These are phyloP conservation scores for Tetrapyrgos nigripes DNA, from an alignment of 1,284 basidiomycete species.

Conservation along the genomic window DNA sequence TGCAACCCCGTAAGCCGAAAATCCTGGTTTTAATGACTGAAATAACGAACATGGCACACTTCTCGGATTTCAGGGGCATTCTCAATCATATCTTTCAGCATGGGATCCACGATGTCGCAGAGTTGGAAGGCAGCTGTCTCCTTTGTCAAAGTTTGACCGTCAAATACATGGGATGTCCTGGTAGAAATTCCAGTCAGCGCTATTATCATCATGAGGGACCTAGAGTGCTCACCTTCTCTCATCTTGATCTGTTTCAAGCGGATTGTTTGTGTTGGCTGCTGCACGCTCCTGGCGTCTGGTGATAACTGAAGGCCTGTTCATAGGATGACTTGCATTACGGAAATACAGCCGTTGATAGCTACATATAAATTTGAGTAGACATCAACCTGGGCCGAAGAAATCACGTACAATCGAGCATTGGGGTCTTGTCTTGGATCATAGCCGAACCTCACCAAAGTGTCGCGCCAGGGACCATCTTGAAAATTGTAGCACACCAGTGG, in stretches of 20 bases:
- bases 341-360: slow-evolving; percentile 89
- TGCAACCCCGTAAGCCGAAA: slow-evolving; percentile 28
- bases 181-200: neutral
- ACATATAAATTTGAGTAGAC: slow-evolving; percentile 4
- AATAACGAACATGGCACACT: slow-evolving; percentile 68
- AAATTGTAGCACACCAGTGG: slow-evolving; percentile 86
- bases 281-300: slow-evolving; percentile 67
- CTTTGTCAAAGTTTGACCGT: slow-evolving; percentile 80
- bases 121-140: slow-evolving; percentile 93
- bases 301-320: slow-evolving; percentile 72
- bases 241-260: slow-evolving; percentile 49
- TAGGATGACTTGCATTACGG: slow-evolving; percentile 81
- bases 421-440: slow-evolving; percentile 87
- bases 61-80: slow-evolving; percentile 71
- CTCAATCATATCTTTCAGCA: slow-evolving; percentile 82
- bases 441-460: slow-evolving; percentile 85
- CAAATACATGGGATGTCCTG: slow-evolving; percentile 85
- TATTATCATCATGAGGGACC: neutral
- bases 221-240: slow-evolving; percentile 37
- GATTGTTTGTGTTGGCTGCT: slow-evolving; percentile 42
- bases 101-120: slow-evolving; percentile 88
- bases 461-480: slow-evolving; percentile 93
- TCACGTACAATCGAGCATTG: slow-evolving; percentile 72
- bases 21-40: neutral
- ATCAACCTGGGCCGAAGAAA: neutral